Base-by-base conservation (phyloP, 192 early-diverging fungal genomes). In the Jimgerdemannia flammicorona region DNA sequence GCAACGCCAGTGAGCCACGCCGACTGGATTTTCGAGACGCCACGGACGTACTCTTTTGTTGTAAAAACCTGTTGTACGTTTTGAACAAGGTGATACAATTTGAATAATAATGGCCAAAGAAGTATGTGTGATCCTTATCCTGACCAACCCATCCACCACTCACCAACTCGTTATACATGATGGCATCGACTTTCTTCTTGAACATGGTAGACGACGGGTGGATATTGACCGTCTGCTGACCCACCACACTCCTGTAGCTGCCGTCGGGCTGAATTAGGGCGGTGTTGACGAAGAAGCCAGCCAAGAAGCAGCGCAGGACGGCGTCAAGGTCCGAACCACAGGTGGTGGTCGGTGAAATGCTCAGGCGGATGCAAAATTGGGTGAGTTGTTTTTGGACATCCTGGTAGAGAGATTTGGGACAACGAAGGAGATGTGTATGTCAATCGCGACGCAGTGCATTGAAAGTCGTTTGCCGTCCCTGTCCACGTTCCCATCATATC, bases 191-290 rank as follows among this genome's bases (percentile, higher is more conserved):
- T 59, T 92, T 93, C 78, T 90, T 93, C 39, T 87, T 87, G 86
- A 96, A 97, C 78, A 98, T 81, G 39, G 93, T 87, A 44, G 92
- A 94, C 0, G 91, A 90, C 18, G 98, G 98, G 79, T 99, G 98
- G 4, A 99, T 87, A 77, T 91, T 87, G 3, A 97, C 95, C 8
- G 77, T 85, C 82, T 96, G 87, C 17, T 85, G 87, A 4, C 86
- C 87, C 4, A 88, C 76, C 67, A 95, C 78, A 14, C 90, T 91
- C 77, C 89, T 89, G 79, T 96, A 99, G 4, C 91, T 89, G 4
- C 95, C 94, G 74, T 96, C 94, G 1, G 93, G 94, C 76, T 97
- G 95, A 69, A 93, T 75, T 66, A 96, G 74, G 0, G 96, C 98
- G 10, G 93, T 90, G 77, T 97, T 96, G 71, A 90, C 87, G 76